Conservation (phyloP, 78 protist genomes). For the Polysphondylium violaceum region DNA sequence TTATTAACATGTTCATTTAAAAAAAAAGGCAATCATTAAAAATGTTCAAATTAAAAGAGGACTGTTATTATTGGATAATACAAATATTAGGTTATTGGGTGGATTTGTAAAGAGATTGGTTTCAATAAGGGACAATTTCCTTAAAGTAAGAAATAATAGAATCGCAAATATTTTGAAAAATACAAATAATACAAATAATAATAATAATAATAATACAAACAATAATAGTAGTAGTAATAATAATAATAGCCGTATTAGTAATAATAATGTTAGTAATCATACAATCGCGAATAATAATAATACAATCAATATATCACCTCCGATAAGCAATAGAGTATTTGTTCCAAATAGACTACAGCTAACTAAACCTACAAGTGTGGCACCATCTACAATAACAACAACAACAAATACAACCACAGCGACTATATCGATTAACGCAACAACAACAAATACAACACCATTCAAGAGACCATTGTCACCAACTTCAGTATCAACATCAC, state of each 20-base stretch:
- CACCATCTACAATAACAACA: not conserved
- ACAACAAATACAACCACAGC: not conserved
- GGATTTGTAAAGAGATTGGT: conserved; percentile 16
- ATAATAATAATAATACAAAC: not conserved
- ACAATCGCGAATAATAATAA: no score
- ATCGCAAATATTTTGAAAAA: not conserved
- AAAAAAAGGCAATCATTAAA: conserved; percentile 10
- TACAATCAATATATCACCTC: not conserved
- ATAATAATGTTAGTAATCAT: no score
- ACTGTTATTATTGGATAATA: conserved; percentile 23
- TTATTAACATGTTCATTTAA: not conserved
- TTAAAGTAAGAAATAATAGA: conserved; percentile 3
- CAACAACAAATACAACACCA: not conserved
- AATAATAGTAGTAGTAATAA: conserved; percentile 17
- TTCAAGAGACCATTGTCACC: not conserved
- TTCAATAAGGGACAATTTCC: not conserved
- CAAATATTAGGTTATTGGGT: conserved; percentile 42
- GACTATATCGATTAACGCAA: not conserved
- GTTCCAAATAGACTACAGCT: not conserved
- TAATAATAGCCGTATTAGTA: conserved; percentile 15
- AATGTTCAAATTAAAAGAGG: conserved; percentile 56
- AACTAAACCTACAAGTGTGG: not conserved
- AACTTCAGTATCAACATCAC: not conserved
- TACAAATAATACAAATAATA: not conserved
- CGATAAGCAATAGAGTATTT: not conserved